Evolutionary conservation across 1,284 basidiomycete species (phyloP).

Genomic region (Pseudozyma pruni): DNA sequence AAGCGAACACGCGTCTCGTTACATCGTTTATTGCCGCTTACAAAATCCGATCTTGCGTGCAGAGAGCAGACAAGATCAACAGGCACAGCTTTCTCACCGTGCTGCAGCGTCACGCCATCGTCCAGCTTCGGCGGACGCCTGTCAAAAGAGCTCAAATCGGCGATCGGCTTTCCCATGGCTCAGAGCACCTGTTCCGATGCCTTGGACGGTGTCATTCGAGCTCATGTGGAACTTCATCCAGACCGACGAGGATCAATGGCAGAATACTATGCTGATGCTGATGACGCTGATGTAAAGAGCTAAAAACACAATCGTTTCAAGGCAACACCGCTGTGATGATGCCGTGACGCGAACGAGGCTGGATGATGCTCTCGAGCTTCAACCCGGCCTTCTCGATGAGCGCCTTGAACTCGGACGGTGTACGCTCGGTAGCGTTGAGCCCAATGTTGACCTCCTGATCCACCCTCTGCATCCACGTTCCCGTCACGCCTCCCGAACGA

Average conservation of each 20-base stretch:
- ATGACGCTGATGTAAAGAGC: no score
- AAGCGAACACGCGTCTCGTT: no score
- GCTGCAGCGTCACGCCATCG: constrained; percentile 13
- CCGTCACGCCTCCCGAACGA: constrained; percentile 22
- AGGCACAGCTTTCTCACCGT: constrained; percentile 2
- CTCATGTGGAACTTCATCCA: no score
- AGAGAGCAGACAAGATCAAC: constrained; percentile 1
- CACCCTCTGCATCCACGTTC: constrained; percentile 9
- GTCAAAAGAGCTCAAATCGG: no score
- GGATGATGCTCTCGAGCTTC: constrained; percentile 23
- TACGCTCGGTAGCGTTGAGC: constrained; percentile 27
- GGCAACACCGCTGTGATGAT: constrained; percentile 19
- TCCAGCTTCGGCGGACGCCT: neutral
- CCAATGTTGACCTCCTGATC: constrained; percentile 18
- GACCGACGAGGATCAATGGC: no score
- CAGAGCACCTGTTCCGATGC: neutral
- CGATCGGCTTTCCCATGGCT: no score
- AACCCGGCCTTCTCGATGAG: constrained; percentile 29
- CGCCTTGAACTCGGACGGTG: constrained; percentile 19
- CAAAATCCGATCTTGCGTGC: constrained; percentile 11
- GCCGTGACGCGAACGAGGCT: constrained; percentile 29
- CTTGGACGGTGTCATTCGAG: neutral
- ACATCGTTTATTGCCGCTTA: no score
- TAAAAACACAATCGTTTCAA: no score
- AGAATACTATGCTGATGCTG: no score